Base-by-base conservation (phyloP, 176 grass and related monocot genomes). In the Tuctoria greenei region DNA sequence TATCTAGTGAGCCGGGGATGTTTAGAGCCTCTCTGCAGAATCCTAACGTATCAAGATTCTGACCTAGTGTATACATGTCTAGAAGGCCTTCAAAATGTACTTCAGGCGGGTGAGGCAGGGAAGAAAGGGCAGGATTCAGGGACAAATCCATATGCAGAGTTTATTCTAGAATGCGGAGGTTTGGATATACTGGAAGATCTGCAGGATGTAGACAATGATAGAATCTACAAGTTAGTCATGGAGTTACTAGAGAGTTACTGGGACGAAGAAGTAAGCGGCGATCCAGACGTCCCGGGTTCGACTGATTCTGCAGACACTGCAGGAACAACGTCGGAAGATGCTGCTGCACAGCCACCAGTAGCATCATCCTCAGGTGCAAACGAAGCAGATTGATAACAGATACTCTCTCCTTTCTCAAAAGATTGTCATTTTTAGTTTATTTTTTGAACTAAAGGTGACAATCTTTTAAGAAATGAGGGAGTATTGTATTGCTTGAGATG, bases 1-100 rank as follows among this genome's bases (percentile, higher is more conserved):
- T 88, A 90, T 88, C 84, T 97, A 82, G 90, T 86, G 73, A 85
- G 84, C 51, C 62, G 85, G 1, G 90, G 93, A 36, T 97, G 90
- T 77, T 66, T 97, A 26, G 77, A 83, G 58, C 82, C 89, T 43
- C 80, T 88, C 37, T 97, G 93, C 70, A 74, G 81, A 72, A 74
- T 83, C 78, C 87, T 97, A 16, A 77, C 44, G 14, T 82, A 69
- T 57, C 45, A 67, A 79, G 90, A 93, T 44, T 79, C 80, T 61
- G 80, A 79, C 73, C 75, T 90, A 1, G 52, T 93, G 34, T 88
- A 64, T 13, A 61, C 61, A 7, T 91, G 93, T 28, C 88, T 97
- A 37, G 74, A 91, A 61, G 85, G 86, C 41, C 88, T 97, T 57
- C 80, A 89, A 60, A 93, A 82, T 26, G 82, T 97, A 85, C 93